Conservation (phyloP, 768 basidiomycete species). For the Lentinula detonsa region DNA sequence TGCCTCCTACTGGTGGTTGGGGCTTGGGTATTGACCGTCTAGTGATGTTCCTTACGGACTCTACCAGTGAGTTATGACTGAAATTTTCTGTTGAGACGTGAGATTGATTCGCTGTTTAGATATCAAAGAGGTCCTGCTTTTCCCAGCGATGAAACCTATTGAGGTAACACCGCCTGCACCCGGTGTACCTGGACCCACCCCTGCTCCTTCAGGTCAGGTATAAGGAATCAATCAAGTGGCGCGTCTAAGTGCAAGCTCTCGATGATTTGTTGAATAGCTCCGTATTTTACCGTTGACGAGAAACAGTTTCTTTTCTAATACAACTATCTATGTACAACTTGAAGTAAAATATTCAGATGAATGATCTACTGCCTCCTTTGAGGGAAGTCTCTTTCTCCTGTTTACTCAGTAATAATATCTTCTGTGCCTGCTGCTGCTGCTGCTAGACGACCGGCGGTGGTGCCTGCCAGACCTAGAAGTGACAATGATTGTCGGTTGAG, state of each 20-base stretch:
- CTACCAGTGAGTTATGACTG: conserved; percentile 58
- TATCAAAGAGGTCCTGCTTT: conserved; percentile 94
- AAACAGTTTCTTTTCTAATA: background rate
- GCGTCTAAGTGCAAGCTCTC: too few relatives aligned
- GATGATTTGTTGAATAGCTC: too few relatives aligned
- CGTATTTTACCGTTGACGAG: background rate
- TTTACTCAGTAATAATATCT: background rate
- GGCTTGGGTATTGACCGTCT: conserved; percentile 93
- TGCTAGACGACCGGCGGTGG: background rate
- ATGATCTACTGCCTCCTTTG: background rate
- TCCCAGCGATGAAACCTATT: conserved; percentile 95
- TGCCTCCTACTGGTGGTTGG: conserved; percentile 98
- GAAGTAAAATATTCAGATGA: background rate
- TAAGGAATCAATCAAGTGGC: background rate
- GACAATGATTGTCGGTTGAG: background rate
- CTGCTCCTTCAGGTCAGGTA: conserved; percentile 2
- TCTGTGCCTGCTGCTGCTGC: background rate
- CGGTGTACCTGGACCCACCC: conserved; percentile 1
- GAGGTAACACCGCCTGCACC: conserved; percentile 35
- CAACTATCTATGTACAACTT: background rate
- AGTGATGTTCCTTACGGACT: conserved; percentile 98
- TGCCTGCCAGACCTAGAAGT: background rate
- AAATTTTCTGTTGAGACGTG: background rate
- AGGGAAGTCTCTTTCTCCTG: background rate
- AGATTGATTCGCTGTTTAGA: conserved; percentile 34